These are phyloP conservation scores for Brassica nigra DNA, from an alignment of 345 rosid species.

Conservation along the genomic window DNA sequence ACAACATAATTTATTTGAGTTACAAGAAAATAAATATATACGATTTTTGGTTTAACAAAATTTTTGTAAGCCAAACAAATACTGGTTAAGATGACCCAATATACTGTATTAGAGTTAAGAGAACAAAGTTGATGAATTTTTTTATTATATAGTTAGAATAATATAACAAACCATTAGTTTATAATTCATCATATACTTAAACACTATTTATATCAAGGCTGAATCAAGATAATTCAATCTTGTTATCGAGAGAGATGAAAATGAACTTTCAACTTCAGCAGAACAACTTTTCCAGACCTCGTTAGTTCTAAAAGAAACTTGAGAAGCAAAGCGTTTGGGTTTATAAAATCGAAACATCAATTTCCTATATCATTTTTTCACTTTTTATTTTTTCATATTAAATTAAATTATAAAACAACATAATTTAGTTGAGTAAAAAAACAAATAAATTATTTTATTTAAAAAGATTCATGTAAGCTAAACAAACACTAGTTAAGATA, in stretches of 20 bases:
- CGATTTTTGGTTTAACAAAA: too few species aligned
- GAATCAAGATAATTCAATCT: background rate
- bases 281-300: constrained; percentile 5
- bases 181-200: background rate
- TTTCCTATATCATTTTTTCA: too few species aligned
- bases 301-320: background rate
- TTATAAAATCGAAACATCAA: background rate
- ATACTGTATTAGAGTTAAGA: background rate
- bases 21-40: too few species aligned
- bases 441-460: too few species aligned
- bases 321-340: background rate
- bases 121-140: too few species aligned
- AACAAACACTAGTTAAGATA: background rate
- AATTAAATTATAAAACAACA: too few species aligned
- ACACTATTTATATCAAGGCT: background rate
- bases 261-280: background rate
- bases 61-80: background rate
- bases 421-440: too few species aligned
- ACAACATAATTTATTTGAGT: too few species aligned
- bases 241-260: background rate
- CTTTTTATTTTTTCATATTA: too few species aligned
- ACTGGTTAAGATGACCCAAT: background rate
- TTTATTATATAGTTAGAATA: background rate
- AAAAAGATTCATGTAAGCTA: background rate
- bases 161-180: background rate